These are phyloP conservation scores for Exserohilum turcica DNA, from an alignment of 2,329 filamentous ascomycete species.

Conservation along the genomic window DNA sequence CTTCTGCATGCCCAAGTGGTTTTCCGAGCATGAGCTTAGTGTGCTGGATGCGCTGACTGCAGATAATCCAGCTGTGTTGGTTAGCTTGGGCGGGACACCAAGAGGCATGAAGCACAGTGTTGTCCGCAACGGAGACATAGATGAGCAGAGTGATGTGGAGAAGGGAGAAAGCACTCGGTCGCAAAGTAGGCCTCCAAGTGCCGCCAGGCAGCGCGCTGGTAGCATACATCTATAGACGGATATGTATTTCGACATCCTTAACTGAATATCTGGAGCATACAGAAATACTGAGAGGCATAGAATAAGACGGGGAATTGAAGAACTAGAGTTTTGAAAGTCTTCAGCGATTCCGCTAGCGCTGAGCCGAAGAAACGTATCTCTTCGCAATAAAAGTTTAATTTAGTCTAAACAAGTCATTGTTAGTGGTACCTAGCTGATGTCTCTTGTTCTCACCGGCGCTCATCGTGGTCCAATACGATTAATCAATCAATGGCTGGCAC, in stretches of 20 bases:
- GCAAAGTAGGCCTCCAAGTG: constrained; percentile 18
- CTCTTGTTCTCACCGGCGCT: too few relatives aligned
- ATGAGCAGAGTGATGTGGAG: constrained; percentile 7
- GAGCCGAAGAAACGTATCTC: too few relatives aligned
- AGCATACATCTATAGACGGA: constrained; percentile 16
- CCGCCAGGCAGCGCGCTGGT: constrained; percentile 29
- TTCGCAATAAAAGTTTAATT: too few relatives aligned
- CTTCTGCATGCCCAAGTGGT: constrained; percentile 56
- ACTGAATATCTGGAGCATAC: too few relatives aligned
- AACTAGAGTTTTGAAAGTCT: too few relatives aligned
- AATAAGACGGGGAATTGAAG: too few relatives aligned
- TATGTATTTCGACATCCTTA: not conserved
- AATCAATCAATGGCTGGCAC: too few relatives aligned
- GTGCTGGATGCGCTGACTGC: constrained; percentile 60
- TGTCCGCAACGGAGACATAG: constrained; percentile 19
- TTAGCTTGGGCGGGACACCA: constrained; percentile 57
- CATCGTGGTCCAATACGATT: too few relatives aligned
- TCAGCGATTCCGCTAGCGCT: too few relatives aligned
- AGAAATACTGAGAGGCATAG: too few relatives aligned
- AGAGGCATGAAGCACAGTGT: constrained; percentile 22
- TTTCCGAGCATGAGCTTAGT: constrained; percentile 54
- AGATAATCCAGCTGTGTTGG: constrained; percentile 58
- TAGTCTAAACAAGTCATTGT: too few relatives aligned
- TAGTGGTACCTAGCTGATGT: too few relatives aligned
- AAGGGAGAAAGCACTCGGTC: constrained; percentile 7